phyloP scores from a whole-genome alignment of 1,284 basidiomycete species.

The Apiotrichum montevideense region DNA sequence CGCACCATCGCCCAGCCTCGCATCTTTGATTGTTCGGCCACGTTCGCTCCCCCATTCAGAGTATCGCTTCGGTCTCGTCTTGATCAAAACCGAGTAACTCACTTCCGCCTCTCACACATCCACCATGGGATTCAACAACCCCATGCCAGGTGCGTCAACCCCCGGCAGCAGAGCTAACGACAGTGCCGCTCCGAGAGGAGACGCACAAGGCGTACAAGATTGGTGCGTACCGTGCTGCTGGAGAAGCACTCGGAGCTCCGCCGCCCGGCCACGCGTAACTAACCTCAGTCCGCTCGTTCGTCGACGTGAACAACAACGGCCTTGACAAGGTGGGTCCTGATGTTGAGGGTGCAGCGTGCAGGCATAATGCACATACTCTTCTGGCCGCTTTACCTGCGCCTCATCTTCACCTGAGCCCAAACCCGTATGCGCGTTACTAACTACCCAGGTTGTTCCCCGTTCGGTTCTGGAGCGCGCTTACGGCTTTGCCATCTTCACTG shows the following conservation, averaged over 20 bases:
- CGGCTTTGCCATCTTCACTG: slow-evolving; percentile 54
- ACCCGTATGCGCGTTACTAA: neutral
- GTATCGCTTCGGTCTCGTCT: too few relatives aligned
- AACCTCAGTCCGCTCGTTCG: slow-evolving; percentile 43
- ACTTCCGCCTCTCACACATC: neutral
- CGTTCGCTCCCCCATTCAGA: too few relatives aligned
- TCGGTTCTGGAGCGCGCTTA: slow-evolving; percentile 40
- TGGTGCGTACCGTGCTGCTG: slow-evolving; percentile 20
- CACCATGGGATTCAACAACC: slow-evolving; percentile 44
- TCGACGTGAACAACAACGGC: slow-evolving; percentile 45
- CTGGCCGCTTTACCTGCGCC: too few relatives aligned
- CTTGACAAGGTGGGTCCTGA: slow-evolving; percentile 46
- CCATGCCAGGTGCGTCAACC: slow-evolving; percentile 38
- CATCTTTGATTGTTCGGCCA: neutral
- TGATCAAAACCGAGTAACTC: too few relatives aligned
- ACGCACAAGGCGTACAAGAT: slow-evolving; percentile 54
- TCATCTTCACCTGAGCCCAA: neutral
- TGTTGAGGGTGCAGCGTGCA: too few relatives aligned
- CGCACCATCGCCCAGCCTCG: too few relatives aligned
- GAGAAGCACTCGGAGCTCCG: too few relatives aligned
- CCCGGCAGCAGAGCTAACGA: slow-evolving; percentile 1
- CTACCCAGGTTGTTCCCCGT: slow-evolving; percentile 46
- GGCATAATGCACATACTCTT: slow-evolving; percentile 1
- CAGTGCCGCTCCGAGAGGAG: slow-evolving; percentile 50
- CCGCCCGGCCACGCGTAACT: too few relatives aligned